Conservation (phyloP, 768 basidiomycete genomes). For the Amanita inopinata region DNA sequence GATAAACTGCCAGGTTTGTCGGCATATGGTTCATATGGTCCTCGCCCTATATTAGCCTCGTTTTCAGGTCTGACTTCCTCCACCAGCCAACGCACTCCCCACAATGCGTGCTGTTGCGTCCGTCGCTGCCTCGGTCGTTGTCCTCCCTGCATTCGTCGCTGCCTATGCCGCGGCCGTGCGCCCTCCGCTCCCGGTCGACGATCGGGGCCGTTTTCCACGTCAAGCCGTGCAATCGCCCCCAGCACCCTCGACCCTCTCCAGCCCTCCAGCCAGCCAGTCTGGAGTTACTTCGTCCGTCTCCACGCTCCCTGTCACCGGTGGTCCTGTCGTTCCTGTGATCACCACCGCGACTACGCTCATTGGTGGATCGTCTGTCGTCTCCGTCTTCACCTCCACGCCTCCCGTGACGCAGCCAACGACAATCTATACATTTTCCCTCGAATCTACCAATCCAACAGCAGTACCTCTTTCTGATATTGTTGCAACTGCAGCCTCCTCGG, state of each 20-base stretch:
- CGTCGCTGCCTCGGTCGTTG: slow-evolving; percentile 21
- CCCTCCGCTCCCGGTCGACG: neutral
- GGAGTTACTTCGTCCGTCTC: too few species aligned
- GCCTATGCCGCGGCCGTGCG: neutral
- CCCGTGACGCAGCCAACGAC: slow-evolving; percentile 21
- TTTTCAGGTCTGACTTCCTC: too few species aligned
- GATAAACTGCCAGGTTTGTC: too few species aligned
- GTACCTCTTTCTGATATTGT: slow-evolving; percentile 43
- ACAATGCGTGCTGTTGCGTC: slow-evolving; percentile 12
- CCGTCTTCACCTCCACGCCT: slow-evolving; percentile 11
- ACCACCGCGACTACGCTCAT: too few species aligned
- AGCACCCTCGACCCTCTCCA: slow-evolving; percentile 2
- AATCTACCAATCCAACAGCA: slow-evolving; percentile 50
- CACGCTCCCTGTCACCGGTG: too few species aligned
- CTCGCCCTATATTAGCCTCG: too few species aligned
- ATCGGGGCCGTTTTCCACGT: too few species aligned
- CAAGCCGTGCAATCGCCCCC: too few species aligned
- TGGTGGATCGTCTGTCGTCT: neutral
- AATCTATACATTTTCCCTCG: slow-evolving; percentile 33
- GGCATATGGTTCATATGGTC: too few species aligned
- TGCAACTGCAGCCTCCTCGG: slow-evolving; percentile 28
- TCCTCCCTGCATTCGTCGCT: slow-evolving; percentile 28
- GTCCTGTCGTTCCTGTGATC: too few species aligned
- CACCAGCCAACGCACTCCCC: neutral
- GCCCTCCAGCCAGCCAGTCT: slow-evolving; percentile 7